Conservation (phyloP, 306 rosid species). For the Heteromeles arbutifolia region DNA sequence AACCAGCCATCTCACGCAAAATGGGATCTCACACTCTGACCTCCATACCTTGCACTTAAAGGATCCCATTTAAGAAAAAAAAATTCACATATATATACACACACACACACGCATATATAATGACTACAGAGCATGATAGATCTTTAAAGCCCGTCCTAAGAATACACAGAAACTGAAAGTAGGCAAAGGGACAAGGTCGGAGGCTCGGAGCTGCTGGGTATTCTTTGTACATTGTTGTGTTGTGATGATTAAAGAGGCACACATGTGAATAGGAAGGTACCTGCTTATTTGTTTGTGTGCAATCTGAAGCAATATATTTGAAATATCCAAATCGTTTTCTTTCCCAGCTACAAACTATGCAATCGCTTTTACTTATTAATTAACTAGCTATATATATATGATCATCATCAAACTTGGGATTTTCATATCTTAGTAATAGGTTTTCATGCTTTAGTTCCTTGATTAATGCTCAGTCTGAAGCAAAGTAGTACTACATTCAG, state of each 20-base stretch:
- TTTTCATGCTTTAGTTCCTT: background rate
- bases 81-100: too few relatives aligned
- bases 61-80: background rate
- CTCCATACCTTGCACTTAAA: background rate
- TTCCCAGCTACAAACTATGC: background rate
- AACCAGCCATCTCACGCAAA: background rate
- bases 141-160: background rate
- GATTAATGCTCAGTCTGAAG: too few relatives aligned
- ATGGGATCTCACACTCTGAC: background rate
- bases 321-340: background rate
- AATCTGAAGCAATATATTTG: constrained; percentile 17
- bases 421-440: background rate
- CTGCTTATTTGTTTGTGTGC: constrained; percentile 31
- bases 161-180: constrained; percentile 13
- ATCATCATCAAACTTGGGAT: background rate
- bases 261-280: constrained; percentile 59
- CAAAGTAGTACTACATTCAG: background rate
- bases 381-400: background rate
- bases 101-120: too few relatives aligned
- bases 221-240: constrained; percentile 35
- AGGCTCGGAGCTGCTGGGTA: constrained; percentile 13
- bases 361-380: background rate
- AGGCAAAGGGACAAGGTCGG: constrained; percentile 22
- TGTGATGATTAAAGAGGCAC: constrained; percentile 44
- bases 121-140: background rate